Percentiles rank a stretch among this genome's conserved stretches.
Conservation (phyloP, 2,329 filamentous ascomycete genomes). For the Calcarisporium arbuscula region DNA sequence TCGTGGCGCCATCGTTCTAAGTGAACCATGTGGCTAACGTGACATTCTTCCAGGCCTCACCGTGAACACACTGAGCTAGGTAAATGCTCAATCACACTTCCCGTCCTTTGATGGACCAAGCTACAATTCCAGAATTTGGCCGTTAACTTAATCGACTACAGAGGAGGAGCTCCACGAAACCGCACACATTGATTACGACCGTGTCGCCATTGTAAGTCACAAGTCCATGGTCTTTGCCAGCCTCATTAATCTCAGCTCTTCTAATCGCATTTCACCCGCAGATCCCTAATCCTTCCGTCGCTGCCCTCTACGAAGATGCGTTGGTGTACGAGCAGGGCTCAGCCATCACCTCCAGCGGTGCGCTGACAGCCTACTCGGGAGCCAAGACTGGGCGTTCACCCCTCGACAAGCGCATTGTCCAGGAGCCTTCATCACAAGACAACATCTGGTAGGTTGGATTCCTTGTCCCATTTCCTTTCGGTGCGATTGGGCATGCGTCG, state of each 20-base stretch:
- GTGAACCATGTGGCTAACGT: slow-evolving; percentile 14
- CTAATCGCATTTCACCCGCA: slow-evolving; percentile 24
- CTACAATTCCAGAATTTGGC: background rate
- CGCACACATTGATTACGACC: slow-evolving; percentile 98
- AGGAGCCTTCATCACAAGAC: slow-evolving; percentile 82
- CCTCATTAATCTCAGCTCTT: background rate
- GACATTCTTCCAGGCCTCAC: slow-evolving; percentile 54
- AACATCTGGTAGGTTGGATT: slow-evolving; percentile 65
- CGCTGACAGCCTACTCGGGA: slow-evolving; percentile 94
- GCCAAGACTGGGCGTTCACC: slow-evolving; percentile 97
- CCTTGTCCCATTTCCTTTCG: too few species aligned
- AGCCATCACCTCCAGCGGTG: slow-evolving; percentile 92
- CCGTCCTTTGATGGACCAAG: slow-evolving; percentile 3
- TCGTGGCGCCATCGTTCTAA: background rate
- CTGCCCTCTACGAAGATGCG: slow-evolving; percentile 97
- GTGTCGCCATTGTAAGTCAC: slow-evolving; percentile 82
- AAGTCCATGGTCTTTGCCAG: background rate
- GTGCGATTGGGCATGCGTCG: too few species aligned
- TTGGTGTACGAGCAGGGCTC: slow-evolving; percentile 92
- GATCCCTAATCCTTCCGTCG: slow-evolving; percentile 88
- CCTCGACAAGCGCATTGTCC: slow-evolving; percentile 93
- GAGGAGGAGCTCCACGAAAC: slow-evolving; percentile 95
- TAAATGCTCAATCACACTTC: slow-evolving; percentile 22
- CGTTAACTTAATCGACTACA: slow-evolving; percentile 16
- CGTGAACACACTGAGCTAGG: slow-evolving; percentile 89